These are phyloP conservation scores for Exsudoporus floridanus DNA, from an alignment of 1,284 basidiomycete species.

Conservation along the genomic window DNA sequence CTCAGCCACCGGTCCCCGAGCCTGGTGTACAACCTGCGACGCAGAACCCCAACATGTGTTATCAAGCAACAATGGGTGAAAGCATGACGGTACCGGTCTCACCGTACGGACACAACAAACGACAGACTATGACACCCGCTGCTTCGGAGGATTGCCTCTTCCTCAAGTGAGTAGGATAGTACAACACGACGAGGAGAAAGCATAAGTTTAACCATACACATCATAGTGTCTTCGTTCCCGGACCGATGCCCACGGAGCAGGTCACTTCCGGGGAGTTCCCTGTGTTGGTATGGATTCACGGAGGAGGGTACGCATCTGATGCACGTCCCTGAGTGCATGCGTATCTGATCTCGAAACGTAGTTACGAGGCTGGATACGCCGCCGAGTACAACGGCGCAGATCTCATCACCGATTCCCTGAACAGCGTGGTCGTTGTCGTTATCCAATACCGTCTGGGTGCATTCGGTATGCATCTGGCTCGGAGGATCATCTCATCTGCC, in stretches of 20 bases:
- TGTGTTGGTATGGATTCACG: constrained; percentile 26
- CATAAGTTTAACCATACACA: not conserved
- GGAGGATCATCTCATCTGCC: not conserved
- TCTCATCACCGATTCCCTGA: constrained; percentile 20
- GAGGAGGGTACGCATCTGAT: constrained; percentile 18
- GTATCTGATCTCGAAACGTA: not conserved
- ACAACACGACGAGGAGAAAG: not conserved
- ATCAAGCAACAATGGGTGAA: not conserved
- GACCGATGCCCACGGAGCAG: not conserved
- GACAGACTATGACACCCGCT: not conserved
- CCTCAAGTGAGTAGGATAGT: constrained; percentile 18
- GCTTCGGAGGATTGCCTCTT: constrained; percentile 25
- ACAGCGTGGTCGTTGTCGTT: constrained; percentile 37
- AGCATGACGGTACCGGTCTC: not conserved
- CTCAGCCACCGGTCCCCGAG: constrained; percentile 3
- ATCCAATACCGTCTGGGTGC: constrained; percentile 45
- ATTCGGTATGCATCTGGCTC: constrained; percentile 36
- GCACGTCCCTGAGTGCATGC: no score
- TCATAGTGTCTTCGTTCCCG: constrained; percentile 16
- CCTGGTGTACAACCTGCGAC: constrained; percentile 13
- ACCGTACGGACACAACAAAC: not conserved
- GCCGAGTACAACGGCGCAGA: constrained; percentile 16
- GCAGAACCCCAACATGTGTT: constrained; percentile 18
- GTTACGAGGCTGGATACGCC: constrained; percentile 11
- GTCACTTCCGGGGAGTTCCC: constrained; percentile 2